Base-by-base conservation (phyloP, 352 stramenopile species). In the Phytophthora sp. region DNA sequence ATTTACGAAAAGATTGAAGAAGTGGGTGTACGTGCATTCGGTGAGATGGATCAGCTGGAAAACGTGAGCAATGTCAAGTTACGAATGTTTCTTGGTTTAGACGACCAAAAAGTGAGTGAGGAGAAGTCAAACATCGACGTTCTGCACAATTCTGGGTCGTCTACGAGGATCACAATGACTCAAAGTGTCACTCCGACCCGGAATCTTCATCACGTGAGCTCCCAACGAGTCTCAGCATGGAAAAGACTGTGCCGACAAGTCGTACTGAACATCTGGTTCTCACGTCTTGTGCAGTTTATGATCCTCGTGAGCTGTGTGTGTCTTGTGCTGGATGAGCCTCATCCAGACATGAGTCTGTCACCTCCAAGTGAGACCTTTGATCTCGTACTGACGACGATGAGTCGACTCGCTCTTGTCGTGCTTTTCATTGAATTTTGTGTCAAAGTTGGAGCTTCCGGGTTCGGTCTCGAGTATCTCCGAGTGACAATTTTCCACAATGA, bases 1-100 rank as follows among this genome's bases (percentile, higher is more conserved):
- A 93, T 93, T 31, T 89, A 90, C 47, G 85, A 93, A 49, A 88
- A 89, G 57, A 91, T 93, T 42, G 85, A 93, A 55, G 85, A 93
- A 59, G 69, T 86, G 42, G 85, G 85, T 26, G 85, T 93, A 13
- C 80, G 85, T 15, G 83, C 82, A 0, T 93, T 93, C 52, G 73
- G 82, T 21, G 81, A 93, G 47, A 90, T 93, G 73, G 79, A 90
- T 45, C 77, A 91, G 33, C 80, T 92, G 2, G 85, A 93, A 26
- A 89, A 93, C 47, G 83, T 93, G 27, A 90, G 76, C 70, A 90
- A 93, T 45, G 71, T 91, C 47, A 93, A 93, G 57, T 41, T 91
- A 30, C 83, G 85, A 7, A 86, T 90, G 76, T 87, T 93, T 56
- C 73, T 93, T 16, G 85, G 85, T 7, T 46, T 93, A 6, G 84